Evolutionary conservation across 441 rosid species (phyloP).

Genomic region (Metrosideros polymorpha): DNA sequence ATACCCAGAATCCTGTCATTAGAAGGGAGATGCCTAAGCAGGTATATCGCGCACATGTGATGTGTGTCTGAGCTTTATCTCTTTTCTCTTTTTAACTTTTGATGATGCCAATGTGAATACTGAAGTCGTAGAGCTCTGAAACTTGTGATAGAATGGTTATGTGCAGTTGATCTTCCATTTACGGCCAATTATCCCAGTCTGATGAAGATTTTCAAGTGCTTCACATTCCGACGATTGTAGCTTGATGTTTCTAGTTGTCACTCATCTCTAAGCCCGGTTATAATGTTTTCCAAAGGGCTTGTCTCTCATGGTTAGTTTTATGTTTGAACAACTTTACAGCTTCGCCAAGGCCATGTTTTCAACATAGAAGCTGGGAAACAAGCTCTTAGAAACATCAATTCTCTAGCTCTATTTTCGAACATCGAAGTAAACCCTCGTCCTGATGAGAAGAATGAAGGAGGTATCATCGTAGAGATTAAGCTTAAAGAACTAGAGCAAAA

Average conservation of each 20-base stretch:
- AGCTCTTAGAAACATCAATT: conserved; percentile 80
- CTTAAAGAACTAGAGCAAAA: conserved; percentile 91
- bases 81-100: neutral
- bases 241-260: neutral
- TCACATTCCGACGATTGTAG: neutral
- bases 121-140: neutral
- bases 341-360: conserved; percentile 72
- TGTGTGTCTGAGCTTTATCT: neutral
- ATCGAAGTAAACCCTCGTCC: conserved; percentile 91
- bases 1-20: conserved; percentile 74
- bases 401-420: conserved; percentile 71
- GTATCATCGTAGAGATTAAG: conserved; percentile 90
- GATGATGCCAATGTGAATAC: neutral
- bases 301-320: neutral
- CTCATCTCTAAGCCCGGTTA: neutral
- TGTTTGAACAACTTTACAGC: conserved; percentile 29
- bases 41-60: conserved; percentile 20
- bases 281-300: neutral
- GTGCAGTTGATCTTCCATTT: neutral
- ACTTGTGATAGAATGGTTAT: neutral
- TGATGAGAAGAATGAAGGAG: conserved; percentile 93
- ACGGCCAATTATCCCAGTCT: neutral
- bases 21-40: conserved; percentile 82
- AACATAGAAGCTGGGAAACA: conserved; percentile 92
- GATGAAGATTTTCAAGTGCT: neutral